phyloP scores from a whole-genome alignment of 805 yeast species.

The Ogataea parapolymorpha region DNA sequence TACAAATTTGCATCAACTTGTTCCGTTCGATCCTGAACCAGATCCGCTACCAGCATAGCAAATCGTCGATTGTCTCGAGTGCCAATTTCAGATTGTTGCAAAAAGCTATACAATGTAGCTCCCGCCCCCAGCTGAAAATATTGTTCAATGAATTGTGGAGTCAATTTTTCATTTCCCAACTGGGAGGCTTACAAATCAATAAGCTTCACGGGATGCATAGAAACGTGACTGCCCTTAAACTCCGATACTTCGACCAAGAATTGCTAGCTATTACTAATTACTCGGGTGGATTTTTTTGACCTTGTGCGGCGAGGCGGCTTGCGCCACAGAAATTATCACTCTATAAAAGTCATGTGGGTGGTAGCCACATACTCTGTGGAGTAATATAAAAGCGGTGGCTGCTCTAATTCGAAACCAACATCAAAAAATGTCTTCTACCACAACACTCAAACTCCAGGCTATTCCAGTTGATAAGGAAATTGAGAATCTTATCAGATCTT shows the following conservation, averaged over 20 bases:
- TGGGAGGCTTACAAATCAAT: background rate
- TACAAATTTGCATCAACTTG: slow-evolving; percentile 1
- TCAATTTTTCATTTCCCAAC: background rate
- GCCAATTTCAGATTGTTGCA: slow-evolving; percentile 2
- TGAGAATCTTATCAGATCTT: slow-evolving; percentile 20
- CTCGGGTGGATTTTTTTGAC: slow-evolving; percentile 3
- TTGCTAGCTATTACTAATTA: background rate
- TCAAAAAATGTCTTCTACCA: slow-evolving; percentile 5
- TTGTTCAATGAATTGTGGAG: slow-evolving; percentile 5
- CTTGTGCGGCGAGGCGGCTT: slow-evolving; percentile 2
- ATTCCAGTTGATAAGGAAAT: slow-evolving; percentile 23
- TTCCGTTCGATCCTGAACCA: slow-evolving; percentile 1
- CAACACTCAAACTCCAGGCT: slow-evolving; percentile 14
- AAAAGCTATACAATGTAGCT: slow-evolving; percentile 5
- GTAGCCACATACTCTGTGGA: slow-evolving; percentile 1
- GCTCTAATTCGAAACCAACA: background rate
- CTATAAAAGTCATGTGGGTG: background rate
- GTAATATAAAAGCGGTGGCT: background rate
- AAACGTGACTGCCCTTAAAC: background rate
- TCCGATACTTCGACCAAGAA: slow-evolving; percentile 4
- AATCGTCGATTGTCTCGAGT: background rate
- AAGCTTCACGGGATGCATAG: background rate
- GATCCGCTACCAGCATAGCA: background rate
- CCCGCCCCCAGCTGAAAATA: background rate
- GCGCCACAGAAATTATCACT: background rate